Evolutionary conservation across 768 basidiomycete species (phyloP).

Genomic region (Pleurotus platypus): DNA sequence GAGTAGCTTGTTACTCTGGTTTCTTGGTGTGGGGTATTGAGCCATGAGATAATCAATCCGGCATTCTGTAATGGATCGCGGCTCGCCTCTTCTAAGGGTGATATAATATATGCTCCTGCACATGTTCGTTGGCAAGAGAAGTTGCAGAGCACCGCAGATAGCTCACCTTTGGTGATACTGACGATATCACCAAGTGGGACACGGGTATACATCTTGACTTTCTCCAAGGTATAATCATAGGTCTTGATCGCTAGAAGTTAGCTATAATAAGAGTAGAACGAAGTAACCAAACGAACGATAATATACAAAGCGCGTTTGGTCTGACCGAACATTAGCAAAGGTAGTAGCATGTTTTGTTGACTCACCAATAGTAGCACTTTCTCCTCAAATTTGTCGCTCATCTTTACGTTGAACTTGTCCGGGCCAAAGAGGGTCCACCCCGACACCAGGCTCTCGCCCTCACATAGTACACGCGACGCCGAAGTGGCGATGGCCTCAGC

Average conservation of each 20-base stretch:
- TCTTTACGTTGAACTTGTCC: conserved; percentile 63
- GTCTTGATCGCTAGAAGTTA: conserved; percentile 46
- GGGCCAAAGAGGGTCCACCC: conserved; percentile 96
- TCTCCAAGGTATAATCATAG: conserved; percentile 90
- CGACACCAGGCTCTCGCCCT: conserved; percentile 72
- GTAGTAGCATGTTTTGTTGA: conserved; percentile 20
- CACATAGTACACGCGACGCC: conserved; percentile 68
- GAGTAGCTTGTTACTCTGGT: conserved; percentile 86
- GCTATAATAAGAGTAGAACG: no score
- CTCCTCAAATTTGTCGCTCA: conserved; percentile 87
- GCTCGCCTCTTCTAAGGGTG: conserved; percentile 88
- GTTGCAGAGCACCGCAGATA: not conserved
- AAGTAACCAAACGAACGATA: conserved; percentile 50
- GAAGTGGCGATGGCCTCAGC: conserved; percentile 91
- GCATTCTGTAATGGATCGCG: conserved; percentile 86
- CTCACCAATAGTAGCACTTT: conserved; percentile 86
- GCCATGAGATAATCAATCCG: conserved; percentile 84
- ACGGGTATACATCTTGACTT: conserved; percentile 86
- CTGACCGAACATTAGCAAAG: conserved; percentile 13
- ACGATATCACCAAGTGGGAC: conserved; percentile 82
- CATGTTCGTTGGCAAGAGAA: not conserved
- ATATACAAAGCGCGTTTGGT: conserved; percentile 63
- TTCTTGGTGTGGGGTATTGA: conserved; percentile 55
- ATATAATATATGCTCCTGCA: conserved; percentile 91
- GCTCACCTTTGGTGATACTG: conserved; percentile 71